Conservation (phyloP, 768 basidiomycete species). For the Termitomyces sp. region DNA sequence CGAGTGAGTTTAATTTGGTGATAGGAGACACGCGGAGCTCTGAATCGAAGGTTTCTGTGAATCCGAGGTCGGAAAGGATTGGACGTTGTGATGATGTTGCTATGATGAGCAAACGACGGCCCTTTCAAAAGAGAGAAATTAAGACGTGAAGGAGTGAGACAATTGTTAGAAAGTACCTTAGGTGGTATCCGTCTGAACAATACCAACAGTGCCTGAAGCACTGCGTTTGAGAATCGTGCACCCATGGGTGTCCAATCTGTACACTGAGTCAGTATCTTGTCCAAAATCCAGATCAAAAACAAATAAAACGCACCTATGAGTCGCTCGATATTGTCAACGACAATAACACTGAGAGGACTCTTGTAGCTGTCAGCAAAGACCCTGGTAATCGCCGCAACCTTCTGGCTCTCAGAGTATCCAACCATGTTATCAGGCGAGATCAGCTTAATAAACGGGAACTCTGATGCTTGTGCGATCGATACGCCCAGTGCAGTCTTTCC, state of each 20-base stretch:
- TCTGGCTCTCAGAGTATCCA: constrained; percentile 89
- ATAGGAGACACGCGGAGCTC: constrained; percentile 85
- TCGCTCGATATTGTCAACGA: constrained; percentile 93
- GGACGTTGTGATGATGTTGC: constrained; percentile 89
- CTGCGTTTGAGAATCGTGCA: constrained; percentile 92
- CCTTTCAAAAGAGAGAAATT: constrained; percentile 41
- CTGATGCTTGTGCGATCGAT: constrained; percentile 89
- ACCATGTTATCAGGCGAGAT: constrained; percentile 97
- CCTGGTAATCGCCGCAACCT: constrained; percentile 88
- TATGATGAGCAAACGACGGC: constrained; percentile 86
- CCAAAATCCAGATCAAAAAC: background rate
- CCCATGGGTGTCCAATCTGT: constrained; percentile 97
- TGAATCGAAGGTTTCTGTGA: constrained; percentile 87
- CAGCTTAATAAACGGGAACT: constrained; percentile 97
- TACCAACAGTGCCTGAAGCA: constrained; percentile 88
- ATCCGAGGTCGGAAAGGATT: constrained; percentile 84
- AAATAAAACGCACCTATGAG: constrained; percentile 67
- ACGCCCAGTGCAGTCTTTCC: constrained; percentile 96
- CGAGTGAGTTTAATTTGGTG: constrained; percentile 66
- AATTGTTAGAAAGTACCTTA: constrained; percentile 55
- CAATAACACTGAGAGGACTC: constrained; percentile 93
- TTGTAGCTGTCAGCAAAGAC: constrained; percentile 96
- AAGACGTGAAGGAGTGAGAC: background rate
- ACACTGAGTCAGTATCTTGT: background rate
- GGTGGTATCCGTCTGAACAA: constrained; percentile 88